Evolutionary conservation across 192 early-diverging fungal genomes (phyloP).

Genomic region (Geranomyces variabilis): DNA sequence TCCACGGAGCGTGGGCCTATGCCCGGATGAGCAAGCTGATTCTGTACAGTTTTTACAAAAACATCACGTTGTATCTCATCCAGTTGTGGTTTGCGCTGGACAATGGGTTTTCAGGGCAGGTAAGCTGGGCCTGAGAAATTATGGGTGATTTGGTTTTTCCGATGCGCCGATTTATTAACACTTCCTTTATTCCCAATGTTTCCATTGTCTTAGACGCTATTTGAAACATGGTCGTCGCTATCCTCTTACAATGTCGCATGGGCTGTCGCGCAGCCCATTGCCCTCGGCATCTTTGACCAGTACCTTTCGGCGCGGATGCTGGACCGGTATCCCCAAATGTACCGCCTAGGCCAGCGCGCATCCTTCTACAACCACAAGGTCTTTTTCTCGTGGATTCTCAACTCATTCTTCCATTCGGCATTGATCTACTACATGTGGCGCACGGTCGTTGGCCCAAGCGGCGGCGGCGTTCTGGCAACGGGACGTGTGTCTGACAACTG

Average conservation of each 20-base stretch:
- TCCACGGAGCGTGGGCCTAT: constrained; percentile 98
- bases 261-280: constrained; percentile 88
- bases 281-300: constrained; percentile 97
- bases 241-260: constrained; percentile 93
- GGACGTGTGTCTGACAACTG: constrained; percentile 78
- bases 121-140: constrained; percentile 26
- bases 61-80: constrained; percentile 95
- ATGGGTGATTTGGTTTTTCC: not conserved
- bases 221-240: constrained; percentile 94
- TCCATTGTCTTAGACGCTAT: constrained; percentile 95
- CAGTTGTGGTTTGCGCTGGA: constrained; percentile 97
- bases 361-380: constrained; percentile 79
- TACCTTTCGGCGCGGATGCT: constrained; percentile 89
- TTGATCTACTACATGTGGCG: constrained; percentile 64
- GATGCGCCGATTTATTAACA: too few species aligned
- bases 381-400: constrained; percentile 91
- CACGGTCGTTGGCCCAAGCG: constrained; percentile 56
- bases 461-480: constrained; percentile 56
- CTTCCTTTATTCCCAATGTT: too few species aligned
- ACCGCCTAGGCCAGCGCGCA: constrained; percentile 60
- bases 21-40: constrained; percentile 93
- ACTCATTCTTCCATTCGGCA: constrained; percentile 91
- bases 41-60: constrained; percentile 98
- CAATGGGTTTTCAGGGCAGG: constrained; percentile 91
- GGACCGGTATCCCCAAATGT: constrained; percentile 97